Evolutionary conservation across 1,284 basidiomycete genomes (phyloP).

Genomic region (Malassezia globosa): DNA sequence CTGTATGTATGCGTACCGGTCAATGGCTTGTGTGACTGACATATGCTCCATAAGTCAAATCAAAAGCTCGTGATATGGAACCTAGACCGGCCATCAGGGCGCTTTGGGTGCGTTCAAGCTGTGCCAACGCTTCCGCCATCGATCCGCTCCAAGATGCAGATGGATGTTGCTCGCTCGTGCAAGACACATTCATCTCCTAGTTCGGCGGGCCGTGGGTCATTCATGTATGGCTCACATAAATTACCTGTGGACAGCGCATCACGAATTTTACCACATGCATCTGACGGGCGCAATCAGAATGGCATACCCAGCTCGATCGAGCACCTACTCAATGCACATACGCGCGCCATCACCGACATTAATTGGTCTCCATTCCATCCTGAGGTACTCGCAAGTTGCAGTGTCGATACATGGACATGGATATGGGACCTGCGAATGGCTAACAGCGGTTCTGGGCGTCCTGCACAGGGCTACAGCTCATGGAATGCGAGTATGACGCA

Average conservation of each 20-base stretch:
- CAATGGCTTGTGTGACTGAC: too few species aligned
- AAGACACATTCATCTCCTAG: not conserved
- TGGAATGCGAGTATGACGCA: slow-evolving; percentile 46
- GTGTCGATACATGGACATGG: slow-evolving; percentile 46
- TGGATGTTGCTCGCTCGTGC: not conserved
- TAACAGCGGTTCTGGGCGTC: slow-evolving; percentile 20
- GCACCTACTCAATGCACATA: slow-evolving; percentile 37
- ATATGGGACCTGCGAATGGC: slow-evolving; percentile 43
- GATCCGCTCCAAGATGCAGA: not conserved
- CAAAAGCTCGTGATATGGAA: slow-evolving; percentile 98
- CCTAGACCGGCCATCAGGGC: slow-evolving; percentile 50
- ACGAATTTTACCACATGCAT: not conserved
- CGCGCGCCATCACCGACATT: slow-evolving; percentile 45
- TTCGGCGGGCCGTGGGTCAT: not conserved
- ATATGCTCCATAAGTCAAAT: slow-evolving; percentile 58
- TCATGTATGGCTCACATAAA: not conserved
- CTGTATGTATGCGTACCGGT: slow-evolving; percentile 46
- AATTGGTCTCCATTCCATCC: slow-evolving; percentile 45
- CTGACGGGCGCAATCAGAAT: not conserved
- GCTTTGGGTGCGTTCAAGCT: not conserved
- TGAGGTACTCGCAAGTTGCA: slow-evolving; percentile 39
- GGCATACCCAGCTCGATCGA: slow-evolving; percentile 20
- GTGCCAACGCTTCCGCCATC: not conserved
- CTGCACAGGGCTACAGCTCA: slow-evolving; percentile 38
- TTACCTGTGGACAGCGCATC: not conserved